Evolutionary conservation across 139 green algal genomes (phyloP).

Genomic region (Micractinium conductrix): DNA sequence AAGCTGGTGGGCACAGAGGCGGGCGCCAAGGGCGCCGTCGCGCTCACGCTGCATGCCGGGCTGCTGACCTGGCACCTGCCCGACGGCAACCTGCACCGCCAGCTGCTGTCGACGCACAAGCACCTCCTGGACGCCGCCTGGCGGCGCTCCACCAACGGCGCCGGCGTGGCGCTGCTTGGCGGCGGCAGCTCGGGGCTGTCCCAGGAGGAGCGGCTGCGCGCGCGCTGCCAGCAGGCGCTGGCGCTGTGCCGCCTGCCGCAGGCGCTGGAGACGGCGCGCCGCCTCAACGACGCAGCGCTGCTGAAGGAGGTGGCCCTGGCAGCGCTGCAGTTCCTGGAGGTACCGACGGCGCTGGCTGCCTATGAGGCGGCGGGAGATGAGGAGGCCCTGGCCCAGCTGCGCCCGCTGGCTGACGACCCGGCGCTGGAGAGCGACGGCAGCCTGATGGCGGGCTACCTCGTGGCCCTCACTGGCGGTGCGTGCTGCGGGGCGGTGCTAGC

Average conservation of each 20-base stretch:
- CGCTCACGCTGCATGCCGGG: slow-evolving; percentile 59
- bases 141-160: not conserved
- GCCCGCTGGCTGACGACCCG: slow-evolving; percentile 56
- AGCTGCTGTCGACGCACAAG: slow-evolving; percentile 24
- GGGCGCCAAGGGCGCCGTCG: slow-evolving; percentile 45
- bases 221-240: slow-evolving; percentile 50
- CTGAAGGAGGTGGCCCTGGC: slow-evolving; percentile 63
- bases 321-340: slow-evolving; percentile 71
- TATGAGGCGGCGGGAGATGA: slow-evolving; percentile 68
- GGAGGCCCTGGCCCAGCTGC: slow-evolving; percentile 70
- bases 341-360: slow-evolving; percentile 66
- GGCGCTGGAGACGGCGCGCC: slow-evolving; percentile 57
- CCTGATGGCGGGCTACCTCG: slow-evolving; percentile 73
- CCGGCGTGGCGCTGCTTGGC: not conserved
- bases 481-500: not conserved
- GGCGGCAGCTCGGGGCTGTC: not conserved
- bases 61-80: slow-evolving; percentile 59
- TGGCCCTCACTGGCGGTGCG: slow-evolving; percentile 66
- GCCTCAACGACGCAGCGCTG: slow-evolving; percentile 51
- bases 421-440: slow-evolving; percentile 75
- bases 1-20: slow-evolving; percentile 54
- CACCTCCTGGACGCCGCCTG: not conserved
- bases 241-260: slow-evolving; percentile 53
- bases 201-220: slow-evolving; percentile 6
- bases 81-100: not conserved